Percentiles rank a stretch among this genome's conserved stretches.
These are phyloP conservation scores for Schizopora paradoxa DNA, from an alignment of 1,284 basidiomycete species.

Conservation along the genomic window DNA sequence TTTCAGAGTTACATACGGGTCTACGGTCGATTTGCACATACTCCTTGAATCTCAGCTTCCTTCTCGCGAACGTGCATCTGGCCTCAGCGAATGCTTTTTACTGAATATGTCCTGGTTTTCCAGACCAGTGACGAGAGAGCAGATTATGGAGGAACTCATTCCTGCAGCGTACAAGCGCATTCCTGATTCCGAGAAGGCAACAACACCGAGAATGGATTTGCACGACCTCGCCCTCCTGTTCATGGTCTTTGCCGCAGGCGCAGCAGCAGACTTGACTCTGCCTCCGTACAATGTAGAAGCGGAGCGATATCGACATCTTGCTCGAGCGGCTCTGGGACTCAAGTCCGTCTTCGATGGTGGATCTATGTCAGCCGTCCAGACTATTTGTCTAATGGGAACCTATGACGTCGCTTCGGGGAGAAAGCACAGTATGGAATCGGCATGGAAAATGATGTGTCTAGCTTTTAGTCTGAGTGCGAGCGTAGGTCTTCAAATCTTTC, in stretches of 20 bases:
- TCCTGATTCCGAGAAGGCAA: background rate
- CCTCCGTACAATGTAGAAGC: constrained; percentile 22
- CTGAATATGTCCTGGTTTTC: constrained; percentile 2
- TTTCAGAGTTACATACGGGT: no score
- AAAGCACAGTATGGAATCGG: constrained; percentile 19
- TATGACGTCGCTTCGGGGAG: constrained; percentile 21
- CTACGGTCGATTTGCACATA: constrained; percentile 5
- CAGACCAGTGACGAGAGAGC: constrained; percentile 2
- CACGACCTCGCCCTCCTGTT: constrained; percentile 19
- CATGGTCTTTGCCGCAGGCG: constrained; percentile 20
- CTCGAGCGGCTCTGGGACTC: constrained; percentile 22
- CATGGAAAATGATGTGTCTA: constrained; percentile 20
- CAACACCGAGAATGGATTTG: background rate
- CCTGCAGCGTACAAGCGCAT: constrained; percentile 6
- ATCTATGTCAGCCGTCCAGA: constrained; percentile 18
- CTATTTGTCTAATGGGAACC: constrained; percentile 16
- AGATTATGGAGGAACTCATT: constrained; percentile 11
- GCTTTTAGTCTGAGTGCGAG: constrained; percentile 18
- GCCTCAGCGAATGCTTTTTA: constrained; percentile 5
- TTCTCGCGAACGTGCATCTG: constrained; percentile 6
- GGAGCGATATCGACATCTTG: constrained; percentile 23
- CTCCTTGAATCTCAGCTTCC: constrained; percentile 5
- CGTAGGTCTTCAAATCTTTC: background rate
- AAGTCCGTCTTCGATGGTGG: constrained; percentile 19
- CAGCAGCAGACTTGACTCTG: constrained; percentile 22